These are phyloP conservation scores for Cokeromyces recurvatus DNA, from an alignment of 371 early-diverging fungal species.

Conservation along the genomic window DNA sequence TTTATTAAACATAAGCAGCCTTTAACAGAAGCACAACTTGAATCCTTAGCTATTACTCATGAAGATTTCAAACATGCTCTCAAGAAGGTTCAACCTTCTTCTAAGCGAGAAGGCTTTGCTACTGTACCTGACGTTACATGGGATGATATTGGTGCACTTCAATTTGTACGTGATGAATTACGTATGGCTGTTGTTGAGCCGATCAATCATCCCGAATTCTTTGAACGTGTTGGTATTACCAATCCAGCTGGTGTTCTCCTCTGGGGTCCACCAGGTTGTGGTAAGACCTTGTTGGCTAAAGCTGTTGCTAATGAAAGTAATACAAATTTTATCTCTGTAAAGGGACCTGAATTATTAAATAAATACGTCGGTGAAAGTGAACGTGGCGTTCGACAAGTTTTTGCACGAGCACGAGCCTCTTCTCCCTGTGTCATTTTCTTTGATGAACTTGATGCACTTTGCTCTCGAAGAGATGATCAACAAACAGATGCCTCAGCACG, in stretches of 20 bases:
- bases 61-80: conserved; percentile 91
- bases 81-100: conserved; percentile 92
- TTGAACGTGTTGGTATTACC: conserved; percentile 88
- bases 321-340: conserved; percentile 98
- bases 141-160: conserved; percentile 95
- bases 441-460: conserved; percentile 99
- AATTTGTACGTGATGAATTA: conserved; percentile 85
- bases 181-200: conserved; percentile 97
- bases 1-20: conserved; percentile 73
- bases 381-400: conserved; percentile 95
- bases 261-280: conserved; percentile 99
- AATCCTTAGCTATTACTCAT: conserved; percentile 77
- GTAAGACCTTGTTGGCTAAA: conserved; percentile 98
- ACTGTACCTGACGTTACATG: conserved; percentile 94
- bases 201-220: conserved; percentile 90
- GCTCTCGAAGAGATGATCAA: conserved; percentile 68
- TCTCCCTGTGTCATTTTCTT: conserved; percentile 98
- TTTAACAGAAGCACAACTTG: conserved; percentile 79
- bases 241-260: conserved; percentile 95
- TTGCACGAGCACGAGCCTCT: conserved; percentile 93
- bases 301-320: conserved; percentile 97
- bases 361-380: conserved; percentile 99
- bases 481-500: conserved; percentile 91
- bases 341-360: conserved; percentile 98
- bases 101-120: conserved; percentile 98